Conservation (phyloP, 495 filamentous ascomycete species). For the Penicillium cinerascens region DNA sequence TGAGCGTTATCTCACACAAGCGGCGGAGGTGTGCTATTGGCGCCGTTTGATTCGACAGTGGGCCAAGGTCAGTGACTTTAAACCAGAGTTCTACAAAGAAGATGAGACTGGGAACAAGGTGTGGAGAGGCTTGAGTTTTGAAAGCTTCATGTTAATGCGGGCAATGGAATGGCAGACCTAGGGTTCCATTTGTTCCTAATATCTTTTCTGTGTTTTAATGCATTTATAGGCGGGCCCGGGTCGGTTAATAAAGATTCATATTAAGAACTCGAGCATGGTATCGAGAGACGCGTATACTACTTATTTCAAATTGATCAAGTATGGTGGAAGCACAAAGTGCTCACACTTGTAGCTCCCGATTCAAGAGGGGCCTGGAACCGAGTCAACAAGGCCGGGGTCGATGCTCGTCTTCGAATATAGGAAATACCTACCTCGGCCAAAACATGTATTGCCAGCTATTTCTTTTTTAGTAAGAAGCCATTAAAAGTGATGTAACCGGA, state of each 20-base stretch:
- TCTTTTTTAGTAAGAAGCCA: no score
- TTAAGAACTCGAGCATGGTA: not conserved
- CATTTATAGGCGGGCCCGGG: not conserved
- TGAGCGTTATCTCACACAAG: constrained; percentile 46
- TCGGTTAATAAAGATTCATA: not conserved
- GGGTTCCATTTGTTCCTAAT: not conserved
- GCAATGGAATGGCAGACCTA: constrained; percentile 16
- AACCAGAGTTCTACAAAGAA: constrained; percentile 21
- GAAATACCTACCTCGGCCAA: no score
- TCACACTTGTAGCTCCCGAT: no score
- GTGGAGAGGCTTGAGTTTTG: constrained; percentile 19
- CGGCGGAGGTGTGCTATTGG: constrained; percentile 50
- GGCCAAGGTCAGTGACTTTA: constrained; percentile 24
- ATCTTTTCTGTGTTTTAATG: not conserved
- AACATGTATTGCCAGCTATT: no score
- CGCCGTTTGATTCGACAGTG: constrained; percentile 32
- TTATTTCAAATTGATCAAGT: no score
- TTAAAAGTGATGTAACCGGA: no score
- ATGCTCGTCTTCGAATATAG: no score
- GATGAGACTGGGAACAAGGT: constrained; percentile 11
- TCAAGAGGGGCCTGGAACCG: no score
- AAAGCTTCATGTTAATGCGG: constrained; percentile 15
- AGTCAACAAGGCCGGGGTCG: no score
- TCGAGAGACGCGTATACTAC: no score
- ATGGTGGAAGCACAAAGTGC: no score